These are phyloP conservation scores for Xerocomus minutiporus DNA, from an alignment of 1,284 basidiomycete genomes.

Conservation along the genomic window DNA sequence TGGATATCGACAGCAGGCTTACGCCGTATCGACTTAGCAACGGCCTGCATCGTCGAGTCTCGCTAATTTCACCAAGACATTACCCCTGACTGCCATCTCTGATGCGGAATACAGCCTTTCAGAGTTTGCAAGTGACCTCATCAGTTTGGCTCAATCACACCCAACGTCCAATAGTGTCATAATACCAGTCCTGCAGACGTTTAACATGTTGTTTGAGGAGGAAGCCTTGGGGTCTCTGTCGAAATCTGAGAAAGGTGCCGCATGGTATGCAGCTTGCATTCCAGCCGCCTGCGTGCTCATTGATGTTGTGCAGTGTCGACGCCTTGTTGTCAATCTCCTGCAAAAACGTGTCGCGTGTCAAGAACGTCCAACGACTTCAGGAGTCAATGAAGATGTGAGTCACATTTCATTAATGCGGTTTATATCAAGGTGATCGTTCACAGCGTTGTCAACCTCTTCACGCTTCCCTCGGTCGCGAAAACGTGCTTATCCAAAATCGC, in stretches of 20 bases:
- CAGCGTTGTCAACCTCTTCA: slow-evolving; percentile 63
- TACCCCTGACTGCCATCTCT: slow-evolving; percentile 40
- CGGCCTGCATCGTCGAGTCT: slow-evolving; percentile 62
- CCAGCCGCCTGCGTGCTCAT: slow-evolving; percentile 19
- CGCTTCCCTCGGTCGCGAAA: slow-evolving; percentile 41
- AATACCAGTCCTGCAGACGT: slow-evolving; percentile 73
- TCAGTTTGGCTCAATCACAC: slow-evolving; percentile 50
- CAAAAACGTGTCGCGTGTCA: slow-evolving; percentile 61
- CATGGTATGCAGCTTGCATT: slow-evolving; percentile 42
- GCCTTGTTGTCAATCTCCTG: slow-evolving; percentile 50
- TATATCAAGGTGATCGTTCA: slow-evolving; percentile 10
- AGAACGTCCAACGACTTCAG: slow-evolving; percentile 73
- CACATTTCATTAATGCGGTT: slow-evolving; percentile 15
- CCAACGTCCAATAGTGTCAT: slow-evolving; percentile 64
- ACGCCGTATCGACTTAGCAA: slow-evolving; percentile 46
- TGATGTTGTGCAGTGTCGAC: slow-evolving; percentile 34
- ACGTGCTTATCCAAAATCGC: slow-evolving; percentile 47
- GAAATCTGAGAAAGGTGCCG: slow-evolving; percentile 42
- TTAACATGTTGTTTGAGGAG: slow-evolving; percentile 67
- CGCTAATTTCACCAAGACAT: slow-evolving; percentile 48
- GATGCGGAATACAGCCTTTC: slow-evolving; percentile 41
- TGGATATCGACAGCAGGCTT: slow-evolving; percentile 9
- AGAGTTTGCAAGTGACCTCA: slow-evolving; percentile 51
- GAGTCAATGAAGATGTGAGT: slow-evolving; percentile 78
- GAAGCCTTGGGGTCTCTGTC: slow-evolving; percentile 49